These are phyloP conservation scores for Batkoa obscura DNA, from an alignment of 371 early-diverging fungal genomes.

Conservation along the genomic window DNA sequence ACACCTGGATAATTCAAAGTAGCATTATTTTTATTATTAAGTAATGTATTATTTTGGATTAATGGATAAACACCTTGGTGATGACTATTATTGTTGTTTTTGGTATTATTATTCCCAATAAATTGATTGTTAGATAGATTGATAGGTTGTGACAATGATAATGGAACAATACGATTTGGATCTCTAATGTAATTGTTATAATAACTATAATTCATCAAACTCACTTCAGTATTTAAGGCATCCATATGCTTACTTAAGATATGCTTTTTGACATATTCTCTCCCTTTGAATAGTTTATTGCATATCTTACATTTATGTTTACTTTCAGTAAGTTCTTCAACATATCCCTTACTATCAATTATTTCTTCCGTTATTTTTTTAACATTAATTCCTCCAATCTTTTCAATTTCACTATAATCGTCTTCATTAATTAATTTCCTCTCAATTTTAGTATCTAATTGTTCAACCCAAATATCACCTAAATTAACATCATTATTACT, in stretches of 20 bases:
- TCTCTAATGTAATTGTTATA: constrained; percentile 74
- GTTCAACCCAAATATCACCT: constrained; percentile 16
- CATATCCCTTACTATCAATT: constrained; percentile 9
- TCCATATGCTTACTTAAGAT: constrained; percentile 70
- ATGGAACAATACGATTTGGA: constrained; percentile 37
- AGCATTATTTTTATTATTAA: too few relatives aligned
- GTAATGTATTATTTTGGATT: too few relatives aligned
- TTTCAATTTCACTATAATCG: background rate
- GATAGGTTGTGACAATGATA: constrained; percentile 14
- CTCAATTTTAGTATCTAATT: constrained; percentile 3
- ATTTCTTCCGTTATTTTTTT: constrained; percentile 42
- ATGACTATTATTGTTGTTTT: too few relatives aligned
- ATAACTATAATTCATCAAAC: too few relatives aligned
- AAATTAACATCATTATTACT: too few relatives aligned
- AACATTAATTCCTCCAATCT: constrained; percentile 19
- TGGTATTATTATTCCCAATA: constrained; percentile 4
- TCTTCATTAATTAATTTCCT: background rate
- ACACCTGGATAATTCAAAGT: constrained; percentile 9
- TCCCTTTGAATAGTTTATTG: constrained; percentile 83
- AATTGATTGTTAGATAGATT: constrained; percentile 4
- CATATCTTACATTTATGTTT: constrained; percentile 82
- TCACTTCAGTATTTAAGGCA: constrained; percentile 26
- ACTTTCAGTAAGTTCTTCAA: constrained; percentile 23
- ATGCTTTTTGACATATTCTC: constrained; percentile 86
- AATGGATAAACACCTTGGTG: constrained; percentile 8